These are phyloP conservation scores for Candida sojae DNA, from an alignment of 1,139 yeast genomes.

Conservation along the genomic window DNA sequence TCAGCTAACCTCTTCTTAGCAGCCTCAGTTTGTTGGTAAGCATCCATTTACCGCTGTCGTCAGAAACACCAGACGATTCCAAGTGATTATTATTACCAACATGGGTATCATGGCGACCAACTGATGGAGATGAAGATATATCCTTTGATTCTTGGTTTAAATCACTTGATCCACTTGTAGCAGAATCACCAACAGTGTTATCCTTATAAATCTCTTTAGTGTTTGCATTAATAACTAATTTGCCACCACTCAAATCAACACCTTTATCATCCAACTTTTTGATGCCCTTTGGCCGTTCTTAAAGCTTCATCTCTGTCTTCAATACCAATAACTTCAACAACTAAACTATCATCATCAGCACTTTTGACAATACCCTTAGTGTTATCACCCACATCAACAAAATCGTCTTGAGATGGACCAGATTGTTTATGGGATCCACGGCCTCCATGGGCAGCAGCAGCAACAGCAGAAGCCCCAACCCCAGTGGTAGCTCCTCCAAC, in stretches of 20 bases:
- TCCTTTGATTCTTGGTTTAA: too few relatives aligned
- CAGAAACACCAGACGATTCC: not conserved
- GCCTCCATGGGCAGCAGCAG: slow-evolving; percentile 7
- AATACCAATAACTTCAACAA: slow-evolving; percentile 43
- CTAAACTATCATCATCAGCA: slow-evolving; percentile 13
- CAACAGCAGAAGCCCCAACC: not conserved
- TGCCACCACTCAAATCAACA: slow-evolving; percentile 37
- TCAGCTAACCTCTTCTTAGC: slow-evolving; percentile 14
- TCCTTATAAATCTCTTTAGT: slow-evolving; percentile 33
- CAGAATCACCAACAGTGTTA: slow-evolving; percentile 4
- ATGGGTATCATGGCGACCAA: not conserved
- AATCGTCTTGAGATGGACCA: not conserved
- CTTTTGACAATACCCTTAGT: not conserved
- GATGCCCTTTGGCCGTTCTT: slow-evolving; percentile 38
- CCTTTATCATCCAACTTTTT: slow-evolving; percentile 36
- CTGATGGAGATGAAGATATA: not conserved
- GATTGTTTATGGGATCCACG: slow-evolving; percentile 2
- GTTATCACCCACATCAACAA: slow-evolving; percentile 8
- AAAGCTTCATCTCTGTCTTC: slow-evolving; percentile 35
- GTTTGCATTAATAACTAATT: slow-evolving; percentile 36
- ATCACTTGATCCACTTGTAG: too few relatives aligned
- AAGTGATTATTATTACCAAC: not conserved
- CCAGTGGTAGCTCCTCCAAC: slow-evolving; percentile 3
- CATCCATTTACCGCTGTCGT: slow-evolving; percentile 1
- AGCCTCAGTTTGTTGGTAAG: slow-evolving; percentile 11